Evolutionary conservation across 2,329 filamentous ascomycete species (phyloP), one percentile per base, ranked within the genome.

Genomic region (Didymella arachidicola): DNA sequence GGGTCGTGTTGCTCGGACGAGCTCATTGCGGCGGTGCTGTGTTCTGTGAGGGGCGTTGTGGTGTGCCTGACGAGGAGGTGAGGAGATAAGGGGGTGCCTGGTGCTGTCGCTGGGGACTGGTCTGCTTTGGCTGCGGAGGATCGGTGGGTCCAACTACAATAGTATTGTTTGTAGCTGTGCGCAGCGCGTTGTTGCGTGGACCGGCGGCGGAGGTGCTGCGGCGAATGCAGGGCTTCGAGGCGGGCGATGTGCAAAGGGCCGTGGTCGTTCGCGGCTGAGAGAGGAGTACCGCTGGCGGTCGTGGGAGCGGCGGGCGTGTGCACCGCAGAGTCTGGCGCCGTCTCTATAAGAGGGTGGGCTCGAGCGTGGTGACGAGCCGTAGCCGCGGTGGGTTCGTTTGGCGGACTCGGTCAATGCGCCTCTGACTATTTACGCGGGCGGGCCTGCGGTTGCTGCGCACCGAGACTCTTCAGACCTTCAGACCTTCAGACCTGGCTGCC

Each of bases 331-430:
- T 54, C 50, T 59, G 56, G 56, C 45, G 46, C 19, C 22, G 45
- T 22, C 22, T 22, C 22, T 54, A 42, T 44, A 51, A 29, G 32
- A 34, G 34, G 22, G 51, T 50, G 59, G 61, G 62, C 53, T 60
- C 60, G 55, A 57, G 63, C 53, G 57, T 62, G 65, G 66, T 64
- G 62, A 65, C 66, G 65, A 53, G 45, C 51, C 45, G 56, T 42
- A 53, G 56, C 50, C 56, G 56, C 45, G 45, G 56, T 53, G 45
- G 50, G 41, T 53, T 59, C 41, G 39, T 27, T 16, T 7, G 41
- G 25, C 27, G 25, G 14, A 19, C 27, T n/a, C 62, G 64, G 71
- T 72, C 67, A 68, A 73, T 71, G 72, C 72, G 72, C 65, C 68
- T 65, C 60, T 57, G 60, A 62, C 63, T 61, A 58, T 62, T 50